Conservation (phyloP, 2,329 filamentous ascomycete species). For the Ilyonectria destructans region DNA sequence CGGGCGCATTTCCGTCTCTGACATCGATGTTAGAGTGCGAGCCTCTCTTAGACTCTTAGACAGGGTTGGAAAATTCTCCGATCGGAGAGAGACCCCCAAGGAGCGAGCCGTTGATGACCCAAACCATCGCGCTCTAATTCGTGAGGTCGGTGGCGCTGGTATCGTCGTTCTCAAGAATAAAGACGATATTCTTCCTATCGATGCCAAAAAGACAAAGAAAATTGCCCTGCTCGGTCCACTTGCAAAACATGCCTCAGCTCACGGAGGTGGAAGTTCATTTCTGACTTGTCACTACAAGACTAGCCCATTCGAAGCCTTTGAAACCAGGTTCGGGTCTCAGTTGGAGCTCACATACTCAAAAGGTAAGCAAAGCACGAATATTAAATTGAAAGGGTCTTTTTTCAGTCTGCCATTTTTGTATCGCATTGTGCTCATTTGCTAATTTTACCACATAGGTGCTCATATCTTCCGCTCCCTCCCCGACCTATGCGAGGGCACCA, state of each 20-base stretch:
- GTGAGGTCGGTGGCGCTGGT: slow-evolving; percentile 24
- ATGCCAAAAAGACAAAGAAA: slow-evolving; percentile 28
- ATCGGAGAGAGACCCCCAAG: slow-evolving; percentile 1
- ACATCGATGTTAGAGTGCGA: slow-evolving; percentile 7
- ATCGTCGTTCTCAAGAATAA: slow-evolving; percentile 32
- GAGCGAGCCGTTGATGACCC: slow-evolving; percentile 41
- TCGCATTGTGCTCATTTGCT: too few species aligned
- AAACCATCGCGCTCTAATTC: slow-evolving; percentile 37
- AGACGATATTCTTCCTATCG: slow-evolving; percentile 18
- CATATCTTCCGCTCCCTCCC: too few species aligned
- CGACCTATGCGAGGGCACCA: too few species aligned
- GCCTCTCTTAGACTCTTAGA: slow-evolving; percentile 7
- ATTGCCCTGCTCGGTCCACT: slow-evolving; percentile 46
- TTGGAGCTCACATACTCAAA: slow-evolving; percentile 42
- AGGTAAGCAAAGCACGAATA: slow-evolving; percentile 5
- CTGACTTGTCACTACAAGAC: slow-evolving; percentile 50
- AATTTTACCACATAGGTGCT: too few species aligned
- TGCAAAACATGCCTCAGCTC: slow-evolving; percentile 47
- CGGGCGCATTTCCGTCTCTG: background rate
- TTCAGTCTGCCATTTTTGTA: too few species aligned
- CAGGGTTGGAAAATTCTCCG: slow-evolving; percentile 13
- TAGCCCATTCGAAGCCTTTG: slow-evolving; percentile 47
- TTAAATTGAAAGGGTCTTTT: too few species aligned
- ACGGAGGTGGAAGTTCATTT: slow-evolving; percentile 51
- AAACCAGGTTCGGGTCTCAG: slow-evolving; percentile 30